Evolutionary conservation across 495 filamentous ascomycete genomes (phyloP).

Genomic region (Penicillium mononematosum): DNA sequence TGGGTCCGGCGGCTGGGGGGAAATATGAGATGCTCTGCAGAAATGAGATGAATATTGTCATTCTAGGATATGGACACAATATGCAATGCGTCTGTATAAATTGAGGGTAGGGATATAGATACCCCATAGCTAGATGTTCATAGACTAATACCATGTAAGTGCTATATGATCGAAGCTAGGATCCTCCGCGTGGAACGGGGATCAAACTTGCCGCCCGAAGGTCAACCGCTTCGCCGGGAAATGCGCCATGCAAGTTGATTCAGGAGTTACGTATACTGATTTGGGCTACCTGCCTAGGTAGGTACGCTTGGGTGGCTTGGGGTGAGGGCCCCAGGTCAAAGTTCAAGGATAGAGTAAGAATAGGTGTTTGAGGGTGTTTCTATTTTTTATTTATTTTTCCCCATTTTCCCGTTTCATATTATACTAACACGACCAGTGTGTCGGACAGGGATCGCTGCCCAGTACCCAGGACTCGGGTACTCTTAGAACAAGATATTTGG

Average conservation of each 20-base stretch:
- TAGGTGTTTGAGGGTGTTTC: background rate
- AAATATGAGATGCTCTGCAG: conserved; percentile 9
- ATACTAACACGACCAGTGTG: conserved; percentile 1
- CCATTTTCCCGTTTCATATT: background rate
- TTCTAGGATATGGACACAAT: background rate
- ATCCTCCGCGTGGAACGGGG: conserved; percentile 12
- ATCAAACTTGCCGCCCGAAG: conserved; percentile 13
- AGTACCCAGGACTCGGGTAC: conserved; percentile 18
- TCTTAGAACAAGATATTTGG: background rate
- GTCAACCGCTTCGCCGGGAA: conserved; percentile 17
- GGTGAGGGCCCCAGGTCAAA: background rate
- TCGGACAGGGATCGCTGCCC: conserved; percentile 13
- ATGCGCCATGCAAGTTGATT: conserved; percentile 13
- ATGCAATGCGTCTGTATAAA: background rate
- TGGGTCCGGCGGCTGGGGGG: conserved; percentile 11
- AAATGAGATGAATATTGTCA: background rate
- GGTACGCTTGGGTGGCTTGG: background rate
- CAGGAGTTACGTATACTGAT: background rate
- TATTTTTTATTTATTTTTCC: background rate
- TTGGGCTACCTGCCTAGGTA: too few species aligned
- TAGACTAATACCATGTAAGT: background rate
- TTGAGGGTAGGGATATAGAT: too few species aligned
- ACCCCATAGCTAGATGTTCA: background rate
- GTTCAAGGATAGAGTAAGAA: background rate
- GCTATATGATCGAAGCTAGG: conserved; percentile 14